These are phyloP conservation scores for Otatea glauca DNA, from an alignment of 176 grass and related monocot species.

Conservation along the genomic window DNA sequence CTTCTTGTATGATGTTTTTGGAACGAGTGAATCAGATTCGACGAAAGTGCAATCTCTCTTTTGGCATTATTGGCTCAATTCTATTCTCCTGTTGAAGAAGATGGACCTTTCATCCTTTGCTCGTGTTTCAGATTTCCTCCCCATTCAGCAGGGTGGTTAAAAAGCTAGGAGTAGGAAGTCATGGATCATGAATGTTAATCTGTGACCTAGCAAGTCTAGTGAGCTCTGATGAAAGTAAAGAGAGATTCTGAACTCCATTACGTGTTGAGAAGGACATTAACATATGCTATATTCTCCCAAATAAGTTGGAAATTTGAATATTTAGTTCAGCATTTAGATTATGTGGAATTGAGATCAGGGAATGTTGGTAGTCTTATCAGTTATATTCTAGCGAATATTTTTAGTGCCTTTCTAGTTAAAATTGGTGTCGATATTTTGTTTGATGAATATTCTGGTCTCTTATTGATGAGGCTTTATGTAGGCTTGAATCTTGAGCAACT, in stretches of 20 bases:
- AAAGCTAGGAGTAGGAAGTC: conserved; percentile 21
- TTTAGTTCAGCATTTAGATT: neutral
- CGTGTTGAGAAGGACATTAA: neutral
- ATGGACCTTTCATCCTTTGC: neutral
- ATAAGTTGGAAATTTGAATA: neutral
- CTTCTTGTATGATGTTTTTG: neutral
- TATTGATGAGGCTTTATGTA: neutral
- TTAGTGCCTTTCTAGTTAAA: neutral
- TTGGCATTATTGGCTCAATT: conserved; percentile 27
- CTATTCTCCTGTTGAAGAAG: conserved; percentile 27
- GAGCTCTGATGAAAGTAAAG: conserved; percentile 4
- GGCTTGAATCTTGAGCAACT: neutral
- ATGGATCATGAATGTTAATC: neutral
- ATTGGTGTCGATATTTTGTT: neutral
- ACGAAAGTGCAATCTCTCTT: conserved; percentile 36
- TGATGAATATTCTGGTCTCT: neutral
- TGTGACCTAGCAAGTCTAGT: neutral
- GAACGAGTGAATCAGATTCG: conserved; percentile 10
- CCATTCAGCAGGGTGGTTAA: conserved; percentile 18
- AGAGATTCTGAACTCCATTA: conserved; percentile 38
- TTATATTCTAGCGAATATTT: neutral
- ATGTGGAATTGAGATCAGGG: neutral
- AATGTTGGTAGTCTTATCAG: neutral
- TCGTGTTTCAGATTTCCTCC: conserved; percentile 12
- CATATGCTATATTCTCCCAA: neutral